Base-by-base conservation (phyloP, 495 filamentous ascomycete genomes). In the Aspergillus taichungensis region DNA sequence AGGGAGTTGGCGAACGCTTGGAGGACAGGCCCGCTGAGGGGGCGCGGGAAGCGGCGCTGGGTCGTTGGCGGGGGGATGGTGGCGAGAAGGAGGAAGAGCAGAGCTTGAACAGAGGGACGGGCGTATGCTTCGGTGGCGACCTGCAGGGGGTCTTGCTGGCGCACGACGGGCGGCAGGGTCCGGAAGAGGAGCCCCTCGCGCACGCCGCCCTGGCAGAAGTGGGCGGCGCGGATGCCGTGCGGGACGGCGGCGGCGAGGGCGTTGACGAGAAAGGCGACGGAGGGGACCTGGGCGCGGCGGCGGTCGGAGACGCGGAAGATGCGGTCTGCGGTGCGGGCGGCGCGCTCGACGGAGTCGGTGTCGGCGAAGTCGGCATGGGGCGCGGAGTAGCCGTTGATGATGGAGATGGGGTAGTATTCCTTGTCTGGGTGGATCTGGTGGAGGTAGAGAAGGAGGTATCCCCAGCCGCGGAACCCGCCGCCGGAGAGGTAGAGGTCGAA, bases 381-480 rank as follows among this genome's bases (percentile, higher is more conserved):
- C 0, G 83, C 84, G 1, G 71, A 76, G 55, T 91, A 94, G 3
- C 89, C 82, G 32, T 92, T 90, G 63, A 95, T 83, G 37, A 84
- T 77, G 0, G 87, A 84, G 11, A 95, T 84, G 0, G 90, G 90
- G 51, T 96, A 96, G 0, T 82, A 83, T 39, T 77, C 66, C 27
- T 83, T 74, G 1, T 24, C 18, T 4, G 18, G 18, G 4, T 69
- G 60, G 39, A 87, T 80, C 39, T 76, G 73, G 35, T 67, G 67
- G 75, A 94, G 84, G 37, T 62, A 64, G 5, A 64, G 36, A 11
- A 95, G 67, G 28, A 94, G 74, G 61, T 86, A 91, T 8, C 90
- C 89, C 68, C 92, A 95, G 27, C 90, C 90, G 11, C 90, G 74
- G 60, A 95, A 95, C 0, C 90, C 90, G 9, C 90, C 90, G 7